Conservation (phyloP, 225 moss, liverwort and hornwort species). For the Sphagnum tenellum region DNA sequence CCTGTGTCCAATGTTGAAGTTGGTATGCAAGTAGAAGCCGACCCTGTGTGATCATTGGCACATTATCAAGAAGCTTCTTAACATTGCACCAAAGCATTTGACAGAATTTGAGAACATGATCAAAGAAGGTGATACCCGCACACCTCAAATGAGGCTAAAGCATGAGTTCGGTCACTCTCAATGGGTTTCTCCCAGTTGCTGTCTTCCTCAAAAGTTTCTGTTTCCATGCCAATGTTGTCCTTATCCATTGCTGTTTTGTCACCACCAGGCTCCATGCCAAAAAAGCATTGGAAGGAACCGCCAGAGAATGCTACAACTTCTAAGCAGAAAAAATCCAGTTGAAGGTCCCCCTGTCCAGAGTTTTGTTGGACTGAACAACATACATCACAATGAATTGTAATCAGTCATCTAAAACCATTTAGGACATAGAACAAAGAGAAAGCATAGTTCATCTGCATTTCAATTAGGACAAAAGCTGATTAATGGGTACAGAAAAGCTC, state of each 20-base stretch:
- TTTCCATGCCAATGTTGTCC: slow-evolving; percentile 9
- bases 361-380: slow-evolving; percentile 32
- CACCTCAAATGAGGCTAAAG: slow-evolving; percentile 10
- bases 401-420: no score
- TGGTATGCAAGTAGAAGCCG: slow-evolving; percentile 33
- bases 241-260: slow-evolving; percentile 8
- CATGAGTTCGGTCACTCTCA: slow-evolving; percentile 22
- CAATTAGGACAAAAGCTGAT: no score
- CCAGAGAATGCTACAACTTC: slow-evolving; percentile 30
- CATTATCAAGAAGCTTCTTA: slow-evolving; percentile 11
- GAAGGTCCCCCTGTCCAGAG: slow-evolving; percentile 10
- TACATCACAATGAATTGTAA: neutral
- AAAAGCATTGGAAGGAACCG: slow-evolving; percentile 33
- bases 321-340: slow-evolving; percentile 21
- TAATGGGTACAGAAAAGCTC: slow-evolving; percentile 3
- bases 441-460: no score
- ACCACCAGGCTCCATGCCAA: slow-evolving; percentile 13
- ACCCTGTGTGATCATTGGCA: slow-evolving; percentile 24
- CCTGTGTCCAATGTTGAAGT: slow-evolving; percentile 25
- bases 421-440: no score
- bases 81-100: no score
- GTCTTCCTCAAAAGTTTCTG: slow-evolving; percentile 23
- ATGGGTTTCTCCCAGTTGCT: slow-evolving; percentile 10
- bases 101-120: no score
- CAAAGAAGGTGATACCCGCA: neutral